Evolutionary conservation across 164 flowering plant species (phyloP), one percentile per base, ranked within the genome.

Genomic region (Protea cynaroides): DNA sequence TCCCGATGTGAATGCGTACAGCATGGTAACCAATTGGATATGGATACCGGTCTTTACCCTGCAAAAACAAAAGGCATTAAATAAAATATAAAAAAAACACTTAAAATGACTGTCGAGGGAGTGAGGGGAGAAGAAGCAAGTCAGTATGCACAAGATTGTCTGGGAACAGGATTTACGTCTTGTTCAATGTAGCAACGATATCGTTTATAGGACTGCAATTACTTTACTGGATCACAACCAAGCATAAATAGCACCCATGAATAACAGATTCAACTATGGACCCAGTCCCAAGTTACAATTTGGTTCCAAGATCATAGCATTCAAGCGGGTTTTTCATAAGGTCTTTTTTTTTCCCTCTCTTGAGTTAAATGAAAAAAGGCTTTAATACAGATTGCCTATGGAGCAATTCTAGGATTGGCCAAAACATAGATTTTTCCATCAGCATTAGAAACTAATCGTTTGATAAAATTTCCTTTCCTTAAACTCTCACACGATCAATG

Each of bases 21-120:
- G 97, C 93, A 47, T 76, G 78, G 67, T 88, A 95, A 37, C 97
- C 99, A 72, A 95, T 74, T 3, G 99, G 97, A 72, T 92, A 95
- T 22, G 99, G 97, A 69, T 87, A 83, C 2, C 99, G 86, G 64
- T 95, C 97, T 77, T 87, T 95, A 23, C 97, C 97, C 99, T 95
- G 73, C 56, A 69, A 67, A 58, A 3, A 66, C 55, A 21, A 71
- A 14, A 19, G 11, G 21, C 23, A 60, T 40, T n/a, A 59, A 40
- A 29, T 22, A 13, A 23, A 18, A 62, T 7, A 11, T 0, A 29
- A 7, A 37, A 21, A 6, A 58, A 51, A 40, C 8, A 61, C 0
- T 49, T 14, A 18, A 1, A 44, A 10, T 10, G 1, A 44, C 10
- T 44, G 8, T 44, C 12, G 10, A 44, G 49, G 2, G 49, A 44